These are phyloP conservation scores for Proliferodiscus dingleyae DNA, from an alignment of 2,329 filamentous ascomycete species.

Conservation along the genomic window DNA sequence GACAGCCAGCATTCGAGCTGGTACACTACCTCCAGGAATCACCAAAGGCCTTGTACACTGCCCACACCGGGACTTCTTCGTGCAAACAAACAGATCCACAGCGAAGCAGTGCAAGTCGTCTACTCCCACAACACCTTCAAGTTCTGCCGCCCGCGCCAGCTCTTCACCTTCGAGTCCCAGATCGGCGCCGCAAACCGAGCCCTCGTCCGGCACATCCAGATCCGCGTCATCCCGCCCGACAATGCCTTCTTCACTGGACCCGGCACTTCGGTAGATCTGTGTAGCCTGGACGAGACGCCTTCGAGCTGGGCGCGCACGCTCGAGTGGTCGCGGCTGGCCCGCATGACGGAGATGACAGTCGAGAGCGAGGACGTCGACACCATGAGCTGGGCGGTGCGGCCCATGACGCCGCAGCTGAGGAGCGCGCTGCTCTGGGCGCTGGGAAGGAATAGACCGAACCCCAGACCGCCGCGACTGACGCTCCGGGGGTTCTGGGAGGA, in stretches of 20 bases:
- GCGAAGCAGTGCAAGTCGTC: not conserved
- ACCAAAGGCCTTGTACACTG: not conserved
- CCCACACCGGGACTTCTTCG: not conserved
- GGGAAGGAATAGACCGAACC: not conserved
- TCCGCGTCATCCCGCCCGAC: not conserved
- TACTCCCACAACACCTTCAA: not conserved
- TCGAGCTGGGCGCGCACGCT: not conserved
- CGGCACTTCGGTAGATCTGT: not conserved
- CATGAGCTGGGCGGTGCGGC: not conserved
- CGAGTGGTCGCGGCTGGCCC: not conserved
- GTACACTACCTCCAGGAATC: not conserved
- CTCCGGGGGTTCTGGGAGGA: not conserved
- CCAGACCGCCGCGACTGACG: not conserved
- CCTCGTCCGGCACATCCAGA: not conserved
- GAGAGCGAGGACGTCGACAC: not conserved
- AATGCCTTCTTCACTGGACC: not conserved
- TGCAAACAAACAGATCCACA: not conserved
- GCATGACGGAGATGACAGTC: not conserved
- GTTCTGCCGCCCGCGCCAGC: not conserved
- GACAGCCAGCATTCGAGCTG: not conserved
- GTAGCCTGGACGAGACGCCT: not conserved
- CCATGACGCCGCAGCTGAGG: not conserved
- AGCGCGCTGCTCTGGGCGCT: not conserved
- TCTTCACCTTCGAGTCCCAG: not conserved
- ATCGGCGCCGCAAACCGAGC: not conserved